Percentiles rank a stretch among this genome's conserved stretches.
Evolutionary conservation across 768 basidiomycete genomes (phyloP).

Genomic region (Leccinum subgranulosum): DNA sequence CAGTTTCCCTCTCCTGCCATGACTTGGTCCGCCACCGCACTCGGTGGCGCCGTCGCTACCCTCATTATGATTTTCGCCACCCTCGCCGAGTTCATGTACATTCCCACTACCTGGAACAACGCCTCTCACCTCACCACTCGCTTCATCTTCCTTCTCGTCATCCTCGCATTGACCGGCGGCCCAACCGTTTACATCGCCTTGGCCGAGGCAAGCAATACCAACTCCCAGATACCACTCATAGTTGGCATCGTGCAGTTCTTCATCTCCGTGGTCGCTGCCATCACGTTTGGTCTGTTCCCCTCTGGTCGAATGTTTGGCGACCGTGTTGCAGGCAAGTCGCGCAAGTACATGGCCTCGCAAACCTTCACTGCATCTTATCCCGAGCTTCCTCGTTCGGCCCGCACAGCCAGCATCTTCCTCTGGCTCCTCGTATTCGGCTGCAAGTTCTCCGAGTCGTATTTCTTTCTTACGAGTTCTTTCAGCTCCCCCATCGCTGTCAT

Average conservation of each 20-base stretch:
- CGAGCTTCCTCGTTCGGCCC: constrained; percentile 62
- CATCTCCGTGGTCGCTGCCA: constrained; percentile 78
- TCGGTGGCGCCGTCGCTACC: constrained; percentile 95
- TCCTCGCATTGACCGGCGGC: constrained; percentile 88
- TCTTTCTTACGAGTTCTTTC: constrained; percentile 98
- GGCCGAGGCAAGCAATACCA: constrained; percentile 56
- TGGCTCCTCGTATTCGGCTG: constrained; percentile 96
- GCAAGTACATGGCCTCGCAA: constrained; percentile 98
- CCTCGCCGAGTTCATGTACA: constrained; percentile 92
- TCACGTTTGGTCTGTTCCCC: constrained; percentile 85
- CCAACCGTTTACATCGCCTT: constrained; percentile 93
- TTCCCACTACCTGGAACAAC: constrained; percentile 99
- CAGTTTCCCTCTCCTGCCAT: constrained; percentile 76
- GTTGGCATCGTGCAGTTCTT: constrained; percentile 93
- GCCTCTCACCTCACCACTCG: constrained; percentile 95
- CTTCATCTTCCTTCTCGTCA: constrained; percentile 85
- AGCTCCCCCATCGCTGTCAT: constrained; percentile 94
- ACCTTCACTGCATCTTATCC: constrained; percentile 99
- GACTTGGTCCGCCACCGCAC: constrained; percentile 92
- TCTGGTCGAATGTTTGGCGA: constrained; percentile 99
- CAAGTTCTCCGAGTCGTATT: constrained; percentile 97
- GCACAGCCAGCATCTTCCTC: constrained; percentile 78
- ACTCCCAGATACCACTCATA: constrained; percentile 78
- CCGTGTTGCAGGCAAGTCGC: constrained; percentile 93
- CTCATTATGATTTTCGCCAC: constrained; percentile 93